These are phyloP conservation scores for Quercus ilex DNA, from an alignment of 306 rosid genomes.

Conservation along the genomic window DNA sequence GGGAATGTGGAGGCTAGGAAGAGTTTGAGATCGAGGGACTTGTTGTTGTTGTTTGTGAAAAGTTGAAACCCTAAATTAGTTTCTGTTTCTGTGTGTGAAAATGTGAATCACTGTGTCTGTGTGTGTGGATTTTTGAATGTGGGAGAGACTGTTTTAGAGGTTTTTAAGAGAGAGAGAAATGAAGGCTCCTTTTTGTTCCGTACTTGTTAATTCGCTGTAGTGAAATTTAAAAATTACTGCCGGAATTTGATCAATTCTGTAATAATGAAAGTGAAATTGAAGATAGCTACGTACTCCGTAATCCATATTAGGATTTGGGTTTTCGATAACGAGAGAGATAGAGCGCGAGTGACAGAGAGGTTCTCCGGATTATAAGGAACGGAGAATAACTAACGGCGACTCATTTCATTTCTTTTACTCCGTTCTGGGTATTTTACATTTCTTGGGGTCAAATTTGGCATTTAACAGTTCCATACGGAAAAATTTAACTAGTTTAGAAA, in stretches of 20 bases:
- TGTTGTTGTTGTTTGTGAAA: not conserved
- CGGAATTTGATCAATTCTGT: not conserved
- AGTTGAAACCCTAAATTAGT: not conserved
- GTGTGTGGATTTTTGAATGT: not conserved
- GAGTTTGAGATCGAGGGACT: no score
- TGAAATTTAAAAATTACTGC: no score
- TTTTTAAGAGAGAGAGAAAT: not conserved
- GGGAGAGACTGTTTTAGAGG: not conserved
- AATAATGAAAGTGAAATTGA: not conserved
- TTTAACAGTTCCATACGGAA: no score
- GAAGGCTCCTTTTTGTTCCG: not conserved
- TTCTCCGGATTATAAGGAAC: constrained; percentile 1
- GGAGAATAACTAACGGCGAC: not conserved
- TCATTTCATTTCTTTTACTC: not conserved
- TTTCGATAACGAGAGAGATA: not conserved
- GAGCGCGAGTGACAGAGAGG: not conserved
- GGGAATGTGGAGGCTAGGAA: not conserved
- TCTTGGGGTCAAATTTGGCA: not conserved
- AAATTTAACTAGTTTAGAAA: no score
- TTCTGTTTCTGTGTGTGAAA: not conserved
- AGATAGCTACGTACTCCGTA: no score
- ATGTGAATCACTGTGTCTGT: not conserved
- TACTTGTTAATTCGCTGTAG: not conserved
- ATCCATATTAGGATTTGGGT: not conserved
- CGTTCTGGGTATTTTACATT: not conserved